Conservation (phyloP, 2,329 filamentous ascomycete genomes). For the Seiridium cupressi region DNA sequence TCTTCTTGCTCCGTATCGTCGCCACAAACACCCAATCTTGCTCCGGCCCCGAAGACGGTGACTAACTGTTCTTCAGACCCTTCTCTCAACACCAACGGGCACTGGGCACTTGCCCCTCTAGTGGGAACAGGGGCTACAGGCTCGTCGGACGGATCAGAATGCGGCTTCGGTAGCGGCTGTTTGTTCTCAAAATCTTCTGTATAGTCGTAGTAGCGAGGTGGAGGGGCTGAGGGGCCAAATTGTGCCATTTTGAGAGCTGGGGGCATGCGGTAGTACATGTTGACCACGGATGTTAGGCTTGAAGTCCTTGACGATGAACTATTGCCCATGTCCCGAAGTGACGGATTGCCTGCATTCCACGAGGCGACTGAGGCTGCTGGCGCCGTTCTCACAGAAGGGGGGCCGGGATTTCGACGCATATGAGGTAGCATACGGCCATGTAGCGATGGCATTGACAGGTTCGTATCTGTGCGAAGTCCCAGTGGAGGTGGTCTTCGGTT, state of each 20-base stretch:
- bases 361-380: constrained; percentile 33
- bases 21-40: constrained; percentile 22
- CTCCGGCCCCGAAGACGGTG: constrained; percentile 17
- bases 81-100: constrained; percentile 17
- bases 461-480: constrained; percentile 37
- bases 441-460: constrained; percentile 39
- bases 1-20: constrained; percentile 15
- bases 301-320: constrained; percentile 39
- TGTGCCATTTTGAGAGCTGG: constrained; percentile 21
- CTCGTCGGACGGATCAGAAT: constrained; percentile 12
- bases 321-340: constrained; percentile 29
- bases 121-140: constrained; percentile 18
- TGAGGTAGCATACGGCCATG: constrained; percentile 21
- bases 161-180: constrained; percentile 12
- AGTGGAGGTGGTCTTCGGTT: constrained; percentile 35
- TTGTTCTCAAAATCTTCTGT: constrained; percentile 46
- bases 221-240: constrained; percentile 18
- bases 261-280: constrained; percentile 40
- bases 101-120: constrained; percentile 15
- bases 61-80: constrained; percentile 21
- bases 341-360: constrained; percentile 20
- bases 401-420: constrained; percentile 17
- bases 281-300: constrained; percentile 49
- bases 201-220: constrained; percentile 50
- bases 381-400: constrained; percentile 24